phyloP scores from a whole-genome alignment of 805 yeast genomes.

The Candida nanaspora region DNA sequence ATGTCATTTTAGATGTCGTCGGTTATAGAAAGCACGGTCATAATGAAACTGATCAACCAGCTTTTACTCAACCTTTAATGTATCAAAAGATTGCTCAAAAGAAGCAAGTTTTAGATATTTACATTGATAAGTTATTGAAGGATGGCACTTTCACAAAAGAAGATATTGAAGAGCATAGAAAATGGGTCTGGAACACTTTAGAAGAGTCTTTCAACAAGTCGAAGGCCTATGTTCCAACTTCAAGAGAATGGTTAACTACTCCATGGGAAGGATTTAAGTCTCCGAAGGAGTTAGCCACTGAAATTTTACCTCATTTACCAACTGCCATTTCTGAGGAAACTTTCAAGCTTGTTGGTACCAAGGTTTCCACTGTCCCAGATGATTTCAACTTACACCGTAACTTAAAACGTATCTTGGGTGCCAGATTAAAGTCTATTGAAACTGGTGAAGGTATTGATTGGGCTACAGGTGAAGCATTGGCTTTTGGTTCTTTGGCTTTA shows the following conservation, averaged over 20 bases:
- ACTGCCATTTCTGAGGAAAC: conserved; percentile 73
- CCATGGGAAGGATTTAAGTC: conserved; percentile 99
- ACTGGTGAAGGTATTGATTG: conserved; percentile 94
- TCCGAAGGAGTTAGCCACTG: conserved; percentile 93
- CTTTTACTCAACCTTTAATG: conserved; percentile 98
- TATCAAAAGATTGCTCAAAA: conserved; percentile 85
- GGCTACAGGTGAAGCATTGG: conserved; percentile 99
- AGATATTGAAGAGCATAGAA: conserved; percentile 92
- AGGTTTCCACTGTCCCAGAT: conserved; percentile 78
- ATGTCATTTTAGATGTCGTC: conserved; percentile 92
- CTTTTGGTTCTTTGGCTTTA: conserved; percentile 82
- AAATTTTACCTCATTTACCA: conserved; percentile 91
- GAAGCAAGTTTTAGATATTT: conserved; percentile 81
- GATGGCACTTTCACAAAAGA: conserved; percentile 88
- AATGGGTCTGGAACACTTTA: conserved; percentile 94
- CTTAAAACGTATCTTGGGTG: conserved; percentile 86
- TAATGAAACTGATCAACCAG: conserved; percentile 98
- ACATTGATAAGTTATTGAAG: conserved; percentile 66
- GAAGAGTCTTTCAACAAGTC: conserved; percentile 87
- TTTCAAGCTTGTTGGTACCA: conserved; percentile 72
- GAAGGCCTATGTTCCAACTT: conserved; percentile 82
- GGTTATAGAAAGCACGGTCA: conserved; percentile 99
- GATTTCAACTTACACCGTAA: conserved; percentile 89
- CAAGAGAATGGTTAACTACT: conserved; percentile 96
- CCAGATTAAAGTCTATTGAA: conserved; percentile 76